These are phyloP conservation scores for Phytopythium ostracodes DNA, from an alignment of 352 stramenopile genomes.

Conservation along the genomic window DNA sequence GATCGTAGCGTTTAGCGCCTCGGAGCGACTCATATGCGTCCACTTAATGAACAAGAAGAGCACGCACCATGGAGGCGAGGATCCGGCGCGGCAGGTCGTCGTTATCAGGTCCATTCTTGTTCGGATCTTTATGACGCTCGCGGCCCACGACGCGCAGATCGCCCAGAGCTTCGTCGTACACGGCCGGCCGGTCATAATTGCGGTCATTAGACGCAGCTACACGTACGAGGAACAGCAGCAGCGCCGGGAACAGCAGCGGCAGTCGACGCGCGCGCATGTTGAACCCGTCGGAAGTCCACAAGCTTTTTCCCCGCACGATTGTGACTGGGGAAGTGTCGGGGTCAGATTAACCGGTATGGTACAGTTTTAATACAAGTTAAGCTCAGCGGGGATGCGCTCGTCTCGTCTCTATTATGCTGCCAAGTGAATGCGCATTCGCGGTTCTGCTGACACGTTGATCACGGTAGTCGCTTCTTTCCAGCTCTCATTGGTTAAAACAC, in stretches of 20 bases:
- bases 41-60: neutral
- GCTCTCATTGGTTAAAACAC: neutral
- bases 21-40: neutral
- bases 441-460: neutral
- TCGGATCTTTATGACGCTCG: neutral
- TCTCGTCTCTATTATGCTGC: no score
- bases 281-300: slow-evolving; percentile 13
- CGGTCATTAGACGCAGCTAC: neutral
- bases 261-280: slow-evolving; percentile 11
- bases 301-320: slow-evolving; percentile 22
- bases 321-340: neutral
- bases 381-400: neutral
- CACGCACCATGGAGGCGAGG: slow-evolving; percentile 1
- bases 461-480: neutral
- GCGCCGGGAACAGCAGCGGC: neutral
- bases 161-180: slow-evolving; percentile 17
- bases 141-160: slow-evolving; percentile 6
- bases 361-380: neutral
- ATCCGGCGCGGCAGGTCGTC: neutral
- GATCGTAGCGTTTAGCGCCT: no score
- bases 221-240: neutral
- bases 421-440: slow-evolving; percentile 4
- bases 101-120: neutral
- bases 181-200: neutral
- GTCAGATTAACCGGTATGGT: neutral